Conservation (phyloP, 2,329 filamentous ascomycete species). For the Colletotrichum neosansevieriae region DNA sequence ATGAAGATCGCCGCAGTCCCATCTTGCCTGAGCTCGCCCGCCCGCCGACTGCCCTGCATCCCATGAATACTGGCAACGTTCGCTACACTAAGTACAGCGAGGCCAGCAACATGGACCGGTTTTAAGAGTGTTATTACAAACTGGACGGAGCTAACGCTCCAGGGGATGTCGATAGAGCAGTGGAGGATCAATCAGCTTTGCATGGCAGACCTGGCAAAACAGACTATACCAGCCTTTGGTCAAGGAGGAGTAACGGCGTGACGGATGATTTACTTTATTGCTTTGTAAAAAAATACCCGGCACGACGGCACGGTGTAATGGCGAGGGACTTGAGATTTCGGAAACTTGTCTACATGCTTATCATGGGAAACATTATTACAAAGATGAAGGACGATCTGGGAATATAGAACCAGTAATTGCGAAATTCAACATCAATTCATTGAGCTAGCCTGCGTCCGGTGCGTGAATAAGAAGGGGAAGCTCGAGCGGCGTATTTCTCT, state of each 20-base stretch:
- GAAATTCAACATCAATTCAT: not conserved
- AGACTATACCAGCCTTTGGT: constrained; percentile 2
- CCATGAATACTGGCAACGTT: constrained; percentile 55
- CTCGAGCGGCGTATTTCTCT: not conserved
- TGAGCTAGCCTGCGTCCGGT: not conserved
- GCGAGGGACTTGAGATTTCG: constrained; percentile 21
- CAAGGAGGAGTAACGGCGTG: constrained; percentile 20
- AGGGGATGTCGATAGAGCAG: not conserved
- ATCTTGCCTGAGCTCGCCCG: constrained; percentile 67
- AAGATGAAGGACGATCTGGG: constrained; percentile 26
- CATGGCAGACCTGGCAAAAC: constrained; percentile 3
- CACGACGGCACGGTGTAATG: constrained; percentile 15
- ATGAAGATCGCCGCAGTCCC: constrained; percentile 61
- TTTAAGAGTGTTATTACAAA: constrained; percentile 48
- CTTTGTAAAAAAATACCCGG: constrained; percentile 33
- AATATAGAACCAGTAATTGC: constrained; percentile 28
- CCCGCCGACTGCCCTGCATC: constrained; percentile 70
- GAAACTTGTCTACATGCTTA: constrained; percentile 14
- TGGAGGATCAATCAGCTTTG: not conserved
- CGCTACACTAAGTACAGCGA: constrained; percentile 60
- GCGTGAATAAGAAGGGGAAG: no score
- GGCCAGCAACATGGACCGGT: constrained; percentile 61
- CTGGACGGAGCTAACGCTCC: not conserved
- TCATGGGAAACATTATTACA: constrained; percentile 3
- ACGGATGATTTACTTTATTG: constrained; percentile 20